Conservation (phyloP, 192 early-diverging fungal genomes). For the Linnemannia hyalina region DNA sequence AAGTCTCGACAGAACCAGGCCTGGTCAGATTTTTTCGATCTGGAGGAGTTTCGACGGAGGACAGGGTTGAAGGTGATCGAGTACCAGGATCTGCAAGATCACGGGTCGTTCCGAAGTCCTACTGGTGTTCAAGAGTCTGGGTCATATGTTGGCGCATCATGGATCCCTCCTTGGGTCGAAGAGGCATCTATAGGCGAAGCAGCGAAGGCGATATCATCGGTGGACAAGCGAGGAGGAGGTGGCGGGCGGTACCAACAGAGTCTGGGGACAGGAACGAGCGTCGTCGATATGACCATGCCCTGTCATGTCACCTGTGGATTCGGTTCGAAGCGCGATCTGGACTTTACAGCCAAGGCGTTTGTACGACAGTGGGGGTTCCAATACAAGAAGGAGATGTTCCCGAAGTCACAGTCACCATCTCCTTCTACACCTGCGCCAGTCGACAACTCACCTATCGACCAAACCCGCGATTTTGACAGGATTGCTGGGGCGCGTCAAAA, state of each 20-base stretch:
- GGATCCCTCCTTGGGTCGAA: constrained; percentile 1
- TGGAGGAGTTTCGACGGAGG: constrained; percentile 8
- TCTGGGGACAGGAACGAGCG: constrained; percentile 1
- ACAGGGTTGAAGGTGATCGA: constrained; percentile 12
- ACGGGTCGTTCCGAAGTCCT: not conserved
- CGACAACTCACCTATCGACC: not conserved
- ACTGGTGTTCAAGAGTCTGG: constrained; percentile 13
- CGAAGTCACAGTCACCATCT: not conserved
- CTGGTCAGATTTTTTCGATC: constrained; percentile 17
- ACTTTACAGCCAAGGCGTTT: constrained; percentile 22
- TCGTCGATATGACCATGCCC: constrained; percentile 8
- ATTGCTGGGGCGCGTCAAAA: not conserved
- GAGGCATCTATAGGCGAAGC: not conserved
- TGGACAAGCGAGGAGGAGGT: not conserved
- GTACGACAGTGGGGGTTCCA: constrained; percentile 18
- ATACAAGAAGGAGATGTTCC: constrained; percentile 12
- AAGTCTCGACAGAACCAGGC: constrained; percentile 11
- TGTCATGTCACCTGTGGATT: constrained; percentile 25
- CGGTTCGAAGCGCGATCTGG: constrained; percentile 6
- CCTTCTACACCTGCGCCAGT: not conserved
- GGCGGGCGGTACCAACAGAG: constrained; percentile 3
- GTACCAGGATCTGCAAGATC: constrained; percentile 8
- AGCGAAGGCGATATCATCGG: too few species aligned
- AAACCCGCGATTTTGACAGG: not conserved
- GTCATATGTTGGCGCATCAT: constrained; percentile 4